These are phyloP conservation scores for Diplodia mutila DNA, from an alignment of 2,329 filamentous ascomycete genomes.

Conservation along the genomic window DNA sequence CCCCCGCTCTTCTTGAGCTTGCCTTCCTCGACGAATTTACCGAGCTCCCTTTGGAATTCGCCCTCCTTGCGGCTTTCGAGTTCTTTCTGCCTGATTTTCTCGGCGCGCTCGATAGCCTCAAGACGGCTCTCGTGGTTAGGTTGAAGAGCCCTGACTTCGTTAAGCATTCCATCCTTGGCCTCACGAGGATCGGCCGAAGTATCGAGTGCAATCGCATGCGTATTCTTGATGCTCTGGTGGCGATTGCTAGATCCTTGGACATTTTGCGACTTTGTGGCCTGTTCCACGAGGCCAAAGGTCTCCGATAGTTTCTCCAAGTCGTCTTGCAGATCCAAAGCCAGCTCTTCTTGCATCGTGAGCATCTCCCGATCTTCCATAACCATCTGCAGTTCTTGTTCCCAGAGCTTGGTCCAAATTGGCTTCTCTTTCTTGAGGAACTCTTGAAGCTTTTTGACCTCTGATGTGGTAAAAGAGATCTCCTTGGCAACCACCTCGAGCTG, in stretches of 20 bases:
- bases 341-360: conserved; percentile 93
- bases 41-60: conserved; percentile 84
- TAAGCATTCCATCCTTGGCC: conserved; percentile 88
- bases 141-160: conserved; percentile 89
- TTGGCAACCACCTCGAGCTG: conserved; percentile 89
- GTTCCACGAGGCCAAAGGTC: conserved; percentile 92
- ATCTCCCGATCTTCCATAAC: conserved; percentile 96
- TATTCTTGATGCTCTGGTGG: conserved; percentile 53
- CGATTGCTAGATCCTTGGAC: conserved; percentile 65
- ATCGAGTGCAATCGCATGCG: conserved; percentile 46
- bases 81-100: conserved; percentile 87
- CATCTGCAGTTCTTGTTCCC: conserved; percentile 95
- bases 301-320: conserved; percentile 93
- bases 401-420: conserved; percentile 97
- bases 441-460: conserved; percentile 91
- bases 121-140: conserved; percentile 92
- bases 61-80: conserved; percentile 73
- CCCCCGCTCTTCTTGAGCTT: conserved; percentile 96
- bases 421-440: conserved; percentile 91
- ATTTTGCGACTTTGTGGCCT: conserved; percentile 96
- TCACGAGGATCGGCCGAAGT: conserved; percentile 69
- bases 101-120: conserved; percentile 95
- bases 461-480: conserved; percentile 78
- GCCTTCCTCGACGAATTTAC: conserved; percentile 82
- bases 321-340: conserved; percentile 88